A percentile compares a stretch with the other conserved stretches of the same genome.
These are phyloP conservation scores for Cyclanthera cordifolia DNA, from an alignment of 306 rosid genomes.

Conservation along the genomic window DNA sequence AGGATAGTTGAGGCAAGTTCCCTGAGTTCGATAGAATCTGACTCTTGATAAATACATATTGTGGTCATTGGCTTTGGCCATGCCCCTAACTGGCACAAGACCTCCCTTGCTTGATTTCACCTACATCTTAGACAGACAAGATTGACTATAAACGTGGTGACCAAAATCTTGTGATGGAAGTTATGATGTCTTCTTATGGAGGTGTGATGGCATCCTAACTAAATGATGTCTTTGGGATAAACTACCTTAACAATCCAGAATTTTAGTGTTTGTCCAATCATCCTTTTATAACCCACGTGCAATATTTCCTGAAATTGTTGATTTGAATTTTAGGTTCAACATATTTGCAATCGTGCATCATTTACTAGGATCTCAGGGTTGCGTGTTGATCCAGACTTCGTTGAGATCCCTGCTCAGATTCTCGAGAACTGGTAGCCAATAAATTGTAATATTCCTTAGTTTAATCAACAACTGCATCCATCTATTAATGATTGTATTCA, in stretches of 20 bases:
- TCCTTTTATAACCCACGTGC: background rate
- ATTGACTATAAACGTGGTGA: background rate
- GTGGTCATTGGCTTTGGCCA: background rate
- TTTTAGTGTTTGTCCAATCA: background rate
- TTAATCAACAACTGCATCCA: conserved; percentile 14
- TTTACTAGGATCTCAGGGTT: conserved; percentile 80
- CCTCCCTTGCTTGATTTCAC: background rate
- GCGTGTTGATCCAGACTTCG: conserved; percentile 85
- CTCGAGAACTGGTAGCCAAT: conserved; percentile 66
- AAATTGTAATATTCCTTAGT: conserved; percentile 13
- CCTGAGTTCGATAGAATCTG: background rate
- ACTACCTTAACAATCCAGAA: conserved; percentile 4
- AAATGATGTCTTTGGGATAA: background rate
- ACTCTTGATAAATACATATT: background rate
- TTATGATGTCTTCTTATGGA: background rate
- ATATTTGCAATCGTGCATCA: conserved; percentile 80
- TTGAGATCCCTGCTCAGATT: conserved; percentile 80
- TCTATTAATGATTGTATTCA: conserved; percentile 17
- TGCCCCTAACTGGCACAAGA: background rate
- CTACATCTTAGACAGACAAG: background rate
- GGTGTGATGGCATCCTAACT: background rate
- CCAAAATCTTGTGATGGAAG: background rate
- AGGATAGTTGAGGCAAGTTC: background rate
- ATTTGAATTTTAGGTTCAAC: conserved; percentile 60
- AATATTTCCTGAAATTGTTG: background rate